phyloP scores from a whole-genome alignment of 345 rosid species.

The Arabidopsis arenosa region DNA sequence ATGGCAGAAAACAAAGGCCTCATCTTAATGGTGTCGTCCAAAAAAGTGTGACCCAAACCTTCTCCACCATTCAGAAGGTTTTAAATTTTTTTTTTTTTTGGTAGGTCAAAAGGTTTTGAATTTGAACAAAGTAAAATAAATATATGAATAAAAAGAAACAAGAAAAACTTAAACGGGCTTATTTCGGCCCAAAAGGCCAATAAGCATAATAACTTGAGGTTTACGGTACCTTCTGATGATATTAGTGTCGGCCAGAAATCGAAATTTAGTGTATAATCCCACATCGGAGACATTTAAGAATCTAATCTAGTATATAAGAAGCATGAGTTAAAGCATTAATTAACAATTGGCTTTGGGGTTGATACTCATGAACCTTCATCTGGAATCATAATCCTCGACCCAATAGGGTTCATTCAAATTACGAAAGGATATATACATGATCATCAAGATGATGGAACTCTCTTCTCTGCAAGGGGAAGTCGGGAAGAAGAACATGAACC shows the following conservation, averaged over 20 bases:
- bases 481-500: background rate
- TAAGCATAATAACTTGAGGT: background rate
- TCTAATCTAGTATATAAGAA: background rate
- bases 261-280: background rate
- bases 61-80: background rate
- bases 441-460: background rate
- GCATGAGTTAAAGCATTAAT: no score
- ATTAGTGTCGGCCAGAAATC: background rate
- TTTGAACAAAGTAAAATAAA: background rate
- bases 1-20: constrained; percentile 78
- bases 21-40: constrained; percentile 53
- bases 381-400: background rate
- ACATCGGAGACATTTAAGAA: background rate
- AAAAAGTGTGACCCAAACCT: constrained; percentile 32
- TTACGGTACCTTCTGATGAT: background rate
- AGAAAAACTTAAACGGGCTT: background rate
- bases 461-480: no score
- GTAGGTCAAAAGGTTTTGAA: no score
- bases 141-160: background rate
- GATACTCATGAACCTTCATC: background rate
- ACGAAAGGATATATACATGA: background rate
- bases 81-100: no score
- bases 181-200: background rate
- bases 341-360: constrained; percentile 1
- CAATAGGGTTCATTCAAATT: background rate